These are phyloP conservation scores for Trichosporon faecale DNA, from an alignment of 1,284 basidiomycete species.

Conservation along the genomic window DNA sequence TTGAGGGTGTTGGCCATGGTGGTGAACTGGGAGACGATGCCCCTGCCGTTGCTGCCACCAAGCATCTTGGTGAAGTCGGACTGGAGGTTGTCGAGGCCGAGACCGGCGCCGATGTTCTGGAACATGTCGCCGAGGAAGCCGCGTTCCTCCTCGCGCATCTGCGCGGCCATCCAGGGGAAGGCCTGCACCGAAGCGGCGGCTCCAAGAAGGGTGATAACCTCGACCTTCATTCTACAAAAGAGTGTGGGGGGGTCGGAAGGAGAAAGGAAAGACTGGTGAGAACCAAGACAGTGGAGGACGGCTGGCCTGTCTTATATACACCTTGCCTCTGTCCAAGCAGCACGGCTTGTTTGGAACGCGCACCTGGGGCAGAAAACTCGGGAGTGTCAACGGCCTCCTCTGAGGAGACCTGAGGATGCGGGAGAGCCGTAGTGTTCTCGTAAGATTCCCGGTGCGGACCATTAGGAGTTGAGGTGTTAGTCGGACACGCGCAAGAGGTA, in stretches of 20 bases:
- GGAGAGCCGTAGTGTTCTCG: neutral
- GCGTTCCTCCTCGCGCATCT: conserved; percentile 11
- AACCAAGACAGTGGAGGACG: neutral
- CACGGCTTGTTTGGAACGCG: neutral
- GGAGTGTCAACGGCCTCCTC: neutral
- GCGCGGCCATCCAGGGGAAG: conserved; percentile 22
- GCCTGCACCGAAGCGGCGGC: conserved; percentile 11
- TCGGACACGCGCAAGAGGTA: neutral
- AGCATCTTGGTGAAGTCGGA: conserved; percentile 20
- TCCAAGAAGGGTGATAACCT: conserved; percentile 14
- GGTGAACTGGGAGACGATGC: conserved; percentile 5
- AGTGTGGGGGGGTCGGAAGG: conserved; percentile 2
- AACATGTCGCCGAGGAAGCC: conserved; percentile 10
- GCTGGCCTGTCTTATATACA: neutral
- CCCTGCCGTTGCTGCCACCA: conserved; percentile 8
- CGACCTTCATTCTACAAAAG: conserved; percentile 18
- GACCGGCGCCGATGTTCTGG: conserved; percentile 8
- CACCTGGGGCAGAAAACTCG: neutral
- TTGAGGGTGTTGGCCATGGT: conserved; percentile 13
- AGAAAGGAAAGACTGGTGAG: conserved; percentile 1
- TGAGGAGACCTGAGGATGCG: neutral
- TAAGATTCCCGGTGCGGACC: neutral
- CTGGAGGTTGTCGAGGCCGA: conserved; percentile 12
- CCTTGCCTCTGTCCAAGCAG: neutral
- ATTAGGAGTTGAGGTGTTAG: neutral